Evolutionary conservation across 768 basidiomycete genomes (phyloP), one percentile per base, ranked within the genome.

Genomic region (Filobasidium floriforme): DNA sequence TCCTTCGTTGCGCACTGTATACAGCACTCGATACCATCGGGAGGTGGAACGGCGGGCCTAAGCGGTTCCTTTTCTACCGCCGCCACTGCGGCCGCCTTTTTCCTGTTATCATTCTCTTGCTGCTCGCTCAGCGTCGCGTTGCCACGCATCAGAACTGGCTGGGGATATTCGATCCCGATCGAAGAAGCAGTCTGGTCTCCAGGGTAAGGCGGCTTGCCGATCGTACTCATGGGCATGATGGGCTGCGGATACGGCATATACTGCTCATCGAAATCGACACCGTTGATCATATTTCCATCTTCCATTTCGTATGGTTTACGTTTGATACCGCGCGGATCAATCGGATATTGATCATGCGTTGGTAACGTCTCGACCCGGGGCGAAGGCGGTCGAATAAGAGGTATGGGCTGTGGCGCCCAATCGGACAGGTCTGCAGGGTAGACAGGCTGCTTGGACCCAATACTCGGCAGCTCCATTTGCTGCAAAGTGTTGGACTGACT

Each of bases 21-120:
- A 68, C 77, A 78, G 32, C 73, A 68, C 24, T 72, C 72, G 19
- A 75, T 69, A 28, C 73, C 68, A 9, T 73, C 74, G 1, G 77
- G 77, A 4, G 77, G 77, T 9, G 70, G 54, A 6, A 78, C 72
- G n/a, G 76, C 65, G n/a, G 73, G 73, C 60, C 73, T 43, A 18
- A 64, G 59, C 15, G 63, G 26, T 14, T 32, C 49, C 12, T 66
- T 29, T 7, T 60, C 66, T 15, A 63, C 69, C 3, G 62, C 61
- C 9, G 43, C 62, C 4, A 49, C 66, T 11, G 60, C 69, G 1
- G 62, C 61, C 9, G 43, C 62, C 18, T 68, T 66, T 14, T 60
- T 69, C 6, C 59, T 64, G 26, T 57, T 44, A 37, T 44, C 65
- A 46, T 61, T 37, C 52, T 63, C 64, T 29, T 41, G 62, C 57